Conservation (phyloP, 2,329 filamentous ascomycete genomes). For the Cladosporium sp. region DNA sequence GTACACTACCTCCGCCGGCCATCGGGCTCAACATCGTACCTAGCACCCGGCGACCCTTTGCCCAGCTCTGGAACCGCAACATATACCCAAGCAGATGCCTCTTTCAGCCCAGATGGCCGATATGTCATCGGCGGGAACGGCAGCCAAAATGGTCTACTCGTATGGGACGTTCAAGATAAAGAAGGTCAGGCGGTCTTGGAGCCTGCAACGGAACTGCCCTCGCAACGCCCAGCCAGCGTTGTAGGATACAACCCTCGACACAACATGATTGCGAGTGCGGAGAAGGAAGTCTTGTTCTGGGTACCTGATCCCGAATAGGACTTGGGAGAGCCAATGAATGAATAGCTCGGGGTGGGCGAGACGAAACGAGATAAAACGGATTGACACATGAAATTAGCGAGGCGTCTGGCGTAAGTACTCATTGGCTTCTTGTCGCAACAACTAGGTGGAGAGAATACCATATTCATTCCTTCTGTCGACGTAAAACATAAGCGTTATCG, state of each 20-base stretch:
- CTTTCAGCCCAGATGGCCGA: conserved; percentile 83
- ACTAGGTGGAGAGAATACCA: neutral
- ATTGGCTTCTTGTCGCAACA: neutral
- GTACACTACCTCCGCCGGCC: conserved; percentile 32
- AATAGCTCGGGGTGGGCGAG: neutral
- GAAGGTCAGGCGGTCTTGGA: conserved; percentile 56
- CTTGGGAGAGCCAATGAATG: neutral
- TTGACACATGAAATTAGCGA: neutral
- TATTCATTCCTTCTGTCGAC: too few relatives aligned
- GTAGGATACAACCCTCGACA: conserved; percentile 86
- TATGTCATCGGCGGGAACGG: conserved; percentile 79
- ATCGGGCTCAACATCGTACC: conserved; percentile 22
- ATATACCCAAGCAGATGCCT: conserved; percentile 66
- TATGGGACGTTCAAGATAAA: conserved; percentile 74
- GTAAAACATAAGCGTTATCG: too few relatives aligned
- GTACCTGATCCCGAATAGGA: conserved; percentile 40
- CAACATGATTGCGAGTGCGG: conserved; percentile 87
- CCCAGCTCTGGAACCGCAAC: conserved; percentile 50
- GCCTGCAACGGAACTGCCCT: conserved; percentile 61
- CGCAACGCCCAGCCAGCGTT: conserved; percentile 63
- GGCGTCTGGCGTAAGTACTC: conserved; percentile 4
- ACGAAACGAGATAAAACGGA: neutral
- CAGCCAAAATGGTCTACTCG: conserved; percentile 62
- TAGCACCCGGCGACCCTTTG: conserved; percentile 39
- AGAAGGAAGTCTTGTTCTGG: conserved; percentile 64